phyloP scores from a whole-genome alignment of 306 rosid species.

The Abrus pulchellus region DNA sequence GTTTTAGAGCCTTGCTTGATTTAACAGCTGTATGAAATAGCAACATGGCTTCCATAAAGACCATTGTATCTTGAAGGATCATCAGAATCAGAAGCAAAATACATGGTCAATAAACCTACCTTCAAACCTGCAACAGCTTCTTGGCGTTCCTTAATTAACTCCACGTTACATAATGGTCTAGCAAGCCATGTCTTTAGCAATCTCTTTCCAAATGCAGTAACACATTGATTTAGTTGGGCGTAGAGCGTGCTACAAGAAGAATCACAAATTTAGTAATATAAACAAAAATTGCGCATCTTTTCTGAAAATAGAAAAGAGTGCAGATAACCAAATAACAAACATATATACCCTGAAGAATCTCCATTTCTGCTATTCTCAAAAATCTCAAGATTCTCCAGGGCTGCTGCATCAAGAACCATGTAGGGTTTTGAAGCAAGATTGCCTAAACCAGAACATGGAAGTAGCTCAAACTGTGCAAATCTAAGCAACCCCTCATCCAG shows the following conservation, averaged over 20 bases:
- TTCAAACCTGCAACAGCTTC: constrained; percentile 77
- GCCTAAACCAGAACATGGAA: constrained; percentile 75
- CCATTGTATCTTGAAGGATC: constrained; percentile 23
- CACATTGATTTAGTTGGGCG: constrained; percentile 90
- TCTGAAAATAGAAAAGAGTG: neutral
- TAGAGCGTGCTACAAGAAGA: constrained; percentile 76
- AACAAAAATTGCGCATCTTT: constrained; percentile 19
- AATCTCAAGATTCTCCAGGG: constrained; percentile 94
- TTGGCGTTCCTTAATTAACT: constrained; percentile 83
- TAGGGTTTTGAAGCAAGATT: constrained; percentile 76
- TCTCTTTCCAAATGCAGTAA: constrained; percentile 95
- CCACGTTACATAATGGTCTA: constrained; percentile 79
- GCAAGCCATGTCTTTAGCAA: constrained; percentile 95
- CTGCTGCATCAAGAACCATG: constrained; percentile 95
- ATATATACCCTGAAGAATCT: constrained; percentile 81
- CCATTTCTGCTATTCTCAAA: constrained; percentile 93
- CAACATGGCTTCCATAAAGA: neutral
- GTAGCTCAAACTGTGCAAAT: constrained; percentile 89
- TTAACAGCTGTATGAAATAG: constrained; percentile 7
- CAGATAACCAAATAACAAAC: constrained; percentile 40
- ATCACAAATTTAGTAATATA: constrained; percentile 51
- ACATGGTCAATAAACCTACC: constrained; percentile 61
- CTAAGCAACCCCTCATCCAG: constrained; percentile 83
- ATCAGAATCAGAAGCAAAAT: constrained; percentile 39
- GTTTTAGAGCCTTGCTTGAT: constrained; percentile 33